These are phyloP conservation scores for Dianthus caryophyllus DNA, from an alignment of 148 eudicot species.

Conservation along the genomic window DNA sequence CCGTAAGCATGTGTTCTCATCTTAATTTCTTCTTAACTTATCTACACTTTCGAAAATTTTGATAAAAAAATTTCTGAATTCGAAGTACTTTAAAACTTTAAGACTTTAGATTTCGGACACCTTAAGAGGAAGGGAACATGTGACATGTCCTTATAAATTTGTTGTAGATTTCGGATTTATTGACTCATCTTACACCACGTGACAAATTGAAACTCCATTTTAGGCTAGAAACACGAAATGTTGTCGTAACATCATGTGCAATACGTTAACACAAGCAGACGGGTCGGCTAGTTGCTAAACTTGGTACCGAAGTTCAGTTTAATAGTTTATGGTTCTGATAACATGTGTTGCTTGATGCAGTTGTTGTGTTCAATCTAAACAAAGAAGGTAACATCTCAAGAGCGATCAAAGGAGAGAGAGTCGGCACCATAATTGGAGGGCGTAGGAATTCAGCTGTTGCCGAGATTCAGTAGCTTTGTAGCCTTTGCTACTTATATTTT, in stretches of 20 bases:
- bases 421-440: conserved; percentile 86
- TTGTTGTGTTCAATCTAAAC: conserved; percentile 86
- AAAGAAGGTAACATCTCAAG: conserved; percentile 77
- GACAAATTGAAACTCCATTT: neutral
- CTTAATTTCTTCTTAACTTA: no score
- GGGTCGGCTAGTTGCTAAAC: neutral
- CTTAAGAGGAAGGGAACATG: no score
- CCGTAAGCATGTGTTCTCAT: no score
- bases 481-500: no score
- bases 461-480: conserved; percentile 16
- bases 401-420: conserved; percentile 87
- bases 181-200: no score
- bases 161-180: neutral
- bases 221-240: neutral
- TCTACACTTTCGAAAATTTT: no score
- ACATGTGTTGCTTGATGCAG: conserved; percentile 30
- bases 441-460: conserved; percentile 37
- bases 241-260: neutral
- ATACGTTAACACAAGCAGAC: no score
- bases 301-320: neutral
- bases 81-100: no score
- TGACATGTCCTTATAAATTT: neutral
- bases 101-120: no score
- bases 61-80: no score
- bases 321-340: neutral